phyloP scores from a whole-genome alignment of 2,329 filamentous ascomycete species.

The Trichoderma atrobrunneum region DNA sequence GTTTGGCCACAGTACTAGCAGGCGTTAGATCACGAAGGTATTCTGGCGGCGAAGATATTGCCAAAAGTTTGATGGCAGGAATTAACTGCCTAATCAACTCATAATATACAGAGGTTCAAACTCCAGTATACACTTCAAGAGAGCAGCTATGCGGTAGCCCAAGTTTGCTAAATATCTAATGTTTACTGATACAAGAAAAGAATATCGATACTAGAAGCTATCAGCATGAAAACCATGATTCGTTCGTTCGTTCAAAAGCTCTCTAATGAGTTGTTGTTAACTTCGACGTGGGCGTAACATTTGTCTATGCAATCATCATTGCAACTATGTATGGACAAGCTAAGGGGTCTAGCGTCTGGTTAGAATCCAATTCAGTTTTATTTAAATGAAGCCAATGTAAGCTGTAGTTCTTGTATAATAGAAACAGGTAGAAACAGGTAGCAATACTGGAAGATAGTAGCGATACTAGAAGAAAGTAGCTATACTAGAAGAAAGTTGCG shows the following conservation, averaged over 20 bases:
- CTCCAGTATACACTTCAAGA: neutral
- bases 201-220: too few species aligned
- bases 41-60: neutral
- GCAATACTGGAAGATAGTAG: too few species aligned
- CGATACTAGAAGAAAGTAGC: too few species aligned
- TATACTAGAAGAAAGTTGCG: neutral
- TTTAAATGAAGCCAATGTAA: fast-evolving
- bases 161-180: neutral
- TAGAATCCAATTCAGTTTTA: neutral
- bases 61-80: too few species aligned
- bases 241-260: too few species aligned
- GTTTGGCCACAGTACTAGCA: neutral
- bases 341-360: too few species aligned
- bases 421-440: neutral
- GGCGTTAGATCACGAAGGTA: neutral
- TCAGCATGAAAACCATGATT: too few species aligned
- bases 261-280: too few species aligned
- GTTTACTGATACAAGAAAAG: too few species aligned
- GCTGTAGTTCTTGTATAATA: neutral
- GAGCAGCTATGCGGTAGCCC: neutral
- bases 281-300: too few species aligned
- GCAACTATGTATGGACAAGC: too few species aligned
- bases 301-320: too few species aligned
- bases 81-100: neutral
- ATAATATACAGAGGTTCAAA: neutral